phyloP scores from a whole-genome alignment of 208 protist species.

The Crithidia thermophila region DNA sequence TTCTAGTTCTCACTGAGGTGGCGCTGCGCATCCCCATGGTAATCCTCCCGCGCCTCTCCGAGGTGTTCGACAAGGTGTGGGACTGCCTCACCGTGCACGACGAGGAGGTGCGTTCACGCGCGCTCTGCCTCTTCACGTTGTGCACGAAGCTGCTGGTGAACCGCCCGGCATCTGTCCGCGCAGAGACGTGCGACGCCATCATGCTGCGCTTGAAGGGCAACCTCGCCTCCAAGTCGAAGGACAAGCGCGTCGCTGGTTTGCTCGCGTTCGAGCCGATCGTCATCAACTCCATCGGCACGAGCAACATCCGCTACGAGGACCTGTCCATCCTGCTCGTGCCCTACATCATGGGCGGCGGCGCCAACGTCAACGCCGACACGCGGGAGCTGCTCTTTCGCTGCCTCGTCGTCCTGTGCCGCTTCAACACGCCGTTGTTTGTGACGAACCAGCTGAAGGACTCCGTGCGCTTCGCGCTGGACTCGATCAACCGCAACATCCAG shows the following conservation, averaged over 20 bases:
- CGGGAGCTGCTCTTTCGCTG: conserved; percentile 63
- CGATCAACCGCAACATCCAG: conserved; percentile 51
- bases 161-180: conserved; percentile 42
- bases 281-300: conserved; percentile 60
- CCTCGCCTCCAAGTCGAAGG: conserved; percentile 60
- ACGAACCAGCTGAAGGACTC: conserved; percentile 73
- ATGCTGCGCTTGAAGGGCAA: conserved; percentile 67
- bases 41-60: conserved; percentile 61
- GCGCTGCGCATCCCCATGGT: conserved; percentile 64
- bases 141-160: conserved; percentile 74
- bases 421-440: conserved; percentile 73
- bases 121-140: conserved; percentile 64
- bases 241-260: conserved; percentile 71
- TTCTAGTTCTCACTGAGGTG: conserved; percentile 79
- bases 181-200: conserved; percentile 54
- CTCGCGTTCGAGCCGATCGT: conserved; percentile 88
- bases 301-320: conserved; percentile 66
- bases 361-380: conserved; percentile 36
- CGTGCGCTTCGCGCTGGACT: conserved; percentile 75
- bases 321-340: conserved; percentile 77
- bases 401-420: conserved; percentile 76
- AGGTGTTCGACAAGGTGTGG: conserved; percentile 81
- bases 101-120: conserved; percentile 56
- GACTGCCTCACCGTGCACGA: conserved; percentile 47
- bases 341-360: conserved; percentile 57